These are phyloP conservation scores for Amanita exitialis DNA, from an alignment of 768 basidiomycete species.

Conservation along the genomic window DNA sequence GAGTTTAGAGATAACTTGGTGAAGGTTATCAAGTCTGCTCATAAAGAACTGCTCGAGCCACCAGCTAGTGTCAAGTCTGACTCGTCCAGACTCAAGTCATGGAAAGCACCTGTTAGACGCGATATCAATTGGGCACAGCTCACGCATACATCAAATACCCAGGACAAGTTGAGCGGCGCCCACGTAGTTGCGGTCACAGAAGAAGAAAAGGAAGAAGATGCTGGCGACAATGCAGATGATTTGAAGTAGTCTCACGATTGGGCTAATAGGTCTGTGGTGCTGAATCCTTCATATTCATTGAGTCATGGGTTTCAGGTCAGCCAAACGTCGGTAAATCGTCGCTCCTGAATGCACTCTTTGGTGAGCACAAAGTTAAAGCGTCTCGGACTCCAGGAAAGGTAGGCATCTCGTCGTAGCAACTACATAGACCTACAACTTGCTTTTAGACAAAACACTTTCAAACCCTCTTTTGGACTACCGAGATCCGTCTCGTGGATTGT, in stretches of 20 bases:
- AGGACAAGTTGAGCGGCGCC: conserved; percentile 28
- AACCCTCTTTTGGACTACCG: conserved; percentile 81
- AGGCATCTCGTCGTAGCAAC: not conserved
- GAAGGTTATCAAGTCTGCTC: conserved; percentile 51
- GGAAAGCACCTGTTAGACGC: conserved; percentile 56
- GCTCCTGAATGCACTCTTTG: conserved; percentile 86
- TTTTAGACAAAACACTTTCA: conserved; percentile 91
- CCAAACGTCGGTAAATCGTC: conserved; percentile 97
- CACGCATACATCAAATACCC: conserved; percentile 27
- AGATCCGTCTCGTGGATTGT: conserved; percentile 89
- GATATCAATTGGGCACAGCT: conserved; percentile 71
- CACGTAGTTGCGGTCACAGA: conserved; percentile 1
- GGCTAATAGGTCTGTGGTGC: conserved; percentile 53
- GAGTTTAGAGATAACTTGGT: conserved; percentile 58
- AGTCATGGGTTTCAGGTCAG: conserved; percentile 45
- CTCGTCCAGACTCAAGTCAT: conserved; percentile 40
- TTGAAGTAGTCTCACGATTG: conserved; percentile 66
- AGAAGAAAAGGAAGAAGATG: conserved; percentile 10
- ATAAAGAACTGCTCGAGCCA: conserved; percentile 57
- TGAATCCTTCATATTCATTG: not conserved
- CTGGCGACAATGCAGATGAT: conserved; percentile 19
- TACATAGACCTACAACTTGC: not conserved
- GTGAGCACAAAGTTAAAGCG: conserved; percentile 64
- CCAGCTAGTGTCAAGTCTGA: conserved; percentile 45
- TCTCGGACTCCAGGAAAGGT: conserved; percentile 87